A percentile compares a stretch with the other conserved stretches of the same genome.
These are phyloP conservation scores for Aureobasidium sp. DNA, from an alignment of 2,329 filamentous ascomycete species.

Conservation along the genomic window DNA sequence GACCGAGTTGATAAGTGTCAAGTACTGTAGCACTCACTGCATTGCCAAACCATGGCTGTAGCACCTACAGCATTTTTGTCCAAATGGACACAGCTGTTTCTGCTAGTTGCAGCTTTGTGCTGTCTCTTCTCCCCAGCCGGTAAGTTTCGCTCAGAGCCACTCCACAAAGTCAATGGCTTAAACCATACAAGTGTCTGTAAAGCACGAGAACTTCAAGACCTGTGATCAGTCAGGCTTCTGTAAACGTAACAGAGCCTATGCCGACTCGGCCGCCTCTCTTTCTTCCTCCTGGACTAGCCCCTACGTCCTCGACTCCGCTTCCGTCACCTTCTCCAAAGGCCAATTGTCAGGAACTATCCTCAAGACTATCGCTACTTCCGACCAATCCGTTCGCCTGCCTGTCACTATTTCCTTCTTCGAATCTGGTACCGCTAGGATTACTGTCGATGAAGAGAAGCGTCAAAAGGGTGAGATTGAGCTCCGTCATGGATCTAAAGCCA, in stretches of 20 bases:
- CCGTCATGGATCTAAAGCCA: conserved; percentile 81
- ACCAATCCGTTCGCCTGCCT: conserved; percentile 80
- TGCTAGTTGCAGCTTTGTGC: conserved; percentile 64
- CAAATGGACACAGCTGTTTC: conserved; percentile 71
- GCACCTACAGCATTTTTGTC: conserved; percentile 48
- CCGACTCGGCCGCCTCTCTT: conserved; percentile 73
- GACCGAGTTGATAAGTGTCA: conserved; percentile 4
- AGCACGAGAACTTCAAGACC: conserved; percentile 98
- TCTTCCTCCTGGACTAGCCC: conserved; percentile 80
- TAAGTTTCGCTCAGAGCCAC: conserved; percentile 46
- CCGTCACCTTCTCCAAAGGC: conserved; percentile 81
- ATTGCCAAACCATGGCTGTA: conserved; percentile 10
- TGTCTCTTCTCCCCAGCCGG: conserved; percentile 71
- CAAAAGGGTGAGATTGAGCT: conserved; percentile 91
- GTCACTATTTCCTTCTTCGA: conserved; percentile 90
- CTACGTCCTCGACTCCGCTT: conserved; percentile 78
- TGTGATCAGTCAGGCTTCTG: conserved; percentile 98
- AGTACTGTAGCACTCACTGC: not conserved
- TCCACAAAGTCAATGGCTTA: not conserved
- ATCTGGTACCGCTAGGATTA: conserved; percentile 88
- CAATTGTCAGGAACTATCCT: conserved; percentile 83
- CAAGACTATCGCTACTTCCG: conserved; percentile 74
- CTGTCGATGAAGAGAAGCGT: conserved; percentile 91
- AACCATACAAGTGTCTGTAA: conserved; percentile 70
- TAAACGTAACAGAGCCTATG: conserved; percentile 91